phyloP scores from a whole-genome alignment of 2,329 filamentous ascomycete genomes.

The Neopestalotiopsis clavispora region DNA sequence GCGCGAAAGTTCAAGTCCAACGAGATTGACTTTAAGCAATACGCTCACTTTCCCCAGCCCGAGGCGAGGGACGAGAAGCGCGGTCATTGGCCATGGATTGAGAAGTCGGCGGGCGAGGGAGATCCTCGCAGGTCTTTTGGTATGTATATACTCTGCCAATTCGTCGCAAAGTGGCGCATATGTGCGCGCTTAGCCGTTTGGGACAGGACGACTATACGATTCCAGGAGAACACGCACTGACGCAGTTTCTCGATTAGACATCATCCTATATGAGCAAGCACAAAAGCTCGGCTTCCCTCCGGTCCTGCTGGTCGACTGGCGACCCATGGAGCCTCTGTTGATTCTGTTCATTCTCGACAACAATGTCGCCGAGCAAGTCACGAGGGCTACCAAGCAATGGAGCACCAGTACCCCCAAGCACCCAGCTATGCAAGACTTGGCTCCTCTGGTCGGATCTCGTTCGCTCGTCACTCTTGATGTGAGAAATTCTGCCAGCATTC shows the following conservation, averaged over 20 bases:
- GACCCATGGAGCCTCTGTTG: constrained; percentile 8
- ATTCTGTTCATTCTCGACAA: constrained; percentile 17
- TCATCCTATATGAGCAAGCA: constrained; percentile 15
- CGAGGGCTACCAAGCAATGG: constrained; percentile 9
- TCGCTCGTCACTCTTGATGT: constrained; percentile 18
- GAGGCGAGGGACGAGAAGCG: constrained; percentile 8
- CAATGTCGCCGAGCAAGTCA: constrained; percentile 17
- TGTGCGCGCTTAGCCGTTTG: neutral
- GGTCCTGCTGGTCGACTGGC: constrained; percentile 17
- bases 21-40: constrained; percentile 8
- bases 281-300: constrained; percentile 16
- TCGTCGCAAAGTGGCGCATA: neutral
- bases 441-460: constrained; percentile 13
- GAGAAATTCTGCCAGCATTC: neutral
- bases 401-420: constrained; percentile 17
- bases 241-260: neutral
- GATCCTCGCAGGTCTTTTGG: constrained; percentile 13
- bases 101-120: constrained; percentile 13
- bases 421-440: constrained; percentile 16
- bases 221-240: neutral
- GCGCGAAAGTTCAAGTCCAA: neutral
- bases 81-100: constrained; percentile 18
- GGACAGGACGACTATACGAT: neutral
- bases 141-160: neutral
- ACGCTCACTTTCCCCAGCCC: constrained; percentile 16